Percentiles rank a stretch among this genome's conserved stretches.
Evolutionary conservation across 2,329 filamentous ascomycete species (phyloP).

Genomic region (Colletotrichum falcatum): DNA sequence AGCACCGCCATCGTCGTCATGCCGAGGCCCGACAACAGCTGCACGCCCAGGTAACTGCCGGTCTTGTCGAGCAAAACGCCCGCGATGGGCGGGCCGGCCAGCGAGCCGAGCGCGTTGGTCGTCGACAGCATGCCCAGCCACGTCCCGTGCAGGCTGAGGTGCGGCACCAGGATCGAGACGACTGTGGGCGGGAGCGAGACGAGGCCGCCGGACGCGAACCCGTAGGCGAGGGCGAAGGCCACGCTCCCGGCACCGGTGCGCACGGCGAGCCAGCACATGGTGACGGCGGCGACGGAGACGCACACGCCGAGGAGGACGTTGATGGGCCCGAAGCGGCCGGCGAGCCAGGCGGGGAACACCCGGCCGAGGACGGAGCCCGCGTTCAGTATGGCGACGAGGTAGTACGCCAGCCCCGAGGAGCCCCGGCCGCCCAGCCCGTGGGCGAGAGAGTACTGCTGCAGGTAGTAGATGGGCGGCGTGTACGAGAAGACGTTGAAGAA

Average conservation of each 20-base stretch:
- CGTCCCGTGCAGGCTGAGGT: constrained; percentile 55
- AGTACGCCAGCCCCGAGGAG: constrained; percentile 50
- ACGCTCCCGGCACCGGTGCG: constrained; percentile 52
- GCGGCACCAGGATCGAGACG: constrained; percentile 55
- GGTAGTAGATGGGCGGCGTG: constrained; percentile 59
- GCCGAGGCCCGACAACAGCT: constrained; percentile 47
- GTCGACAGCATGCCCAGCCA: constrained; percentile 58
- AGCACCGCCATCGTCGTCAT: constrained; percentile 40
- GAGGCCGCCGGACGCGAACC: constrained; percentile 59
- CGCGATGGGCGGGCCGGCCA: constrained; percentile 55
- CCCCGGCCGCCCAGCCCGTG: constrained; percentile 47
- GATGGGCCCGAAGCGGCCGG: constrained; percentile 55
- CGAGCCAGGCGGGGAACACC: constrained; percentile 59
- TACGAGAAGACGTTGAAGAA: constrained; percentile 52
- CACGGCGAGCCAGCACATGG: constrained; percentile 57
- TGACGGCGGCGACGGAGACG: constrained; percentile 49
- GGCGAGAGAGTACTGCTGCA: constrained; percentile 57
- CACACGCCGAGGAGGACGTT: constrained; percentile 54
- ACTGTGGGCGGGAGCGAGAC: constrained; percentile 58
- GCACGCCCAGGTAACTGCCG: constrained; percentile 46
- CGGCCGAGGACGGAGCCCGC: constrained; percentile 62
- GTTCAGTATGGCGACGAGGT: constrained; percentile 64
- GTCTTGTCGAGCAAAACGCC: constrained; percentile 50
- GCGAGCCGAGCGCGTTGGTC: constrained; percentile 51
- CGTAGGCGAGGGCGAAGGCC: constrained; percentile 58